A percentile compares a stretch with the other conserved stretches of the same genome.
These are phyloP conservation scores for Fusarium poae DNA, from an alignment of 2,329 filamentous ascomycete species.

Conservation along the genomic window DNA sequence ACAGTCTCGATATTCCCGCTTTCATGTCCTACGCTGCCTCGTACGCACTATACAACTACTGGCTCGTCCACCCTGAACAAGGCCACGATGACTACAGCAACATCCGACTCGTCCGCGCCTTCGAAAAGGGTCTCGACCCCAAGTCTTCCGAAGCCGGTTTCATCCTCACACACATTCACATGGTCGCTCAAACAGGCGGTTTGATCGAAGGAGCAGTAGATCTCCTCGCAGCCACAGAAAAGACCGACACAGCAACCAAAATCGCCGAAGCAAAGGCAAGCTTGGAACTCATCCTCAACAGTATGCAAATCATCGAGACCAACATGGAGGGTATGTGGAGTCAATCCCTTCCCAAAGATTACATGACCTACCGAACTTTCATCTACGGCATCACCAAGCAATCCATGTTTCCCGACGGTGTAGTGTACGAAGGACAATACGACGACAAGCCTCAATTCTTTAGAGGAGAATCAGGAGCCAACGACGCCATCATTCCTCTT, in stretches of 20 bases:
- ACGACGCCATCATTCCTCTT: slow-evolving; percentile 93
- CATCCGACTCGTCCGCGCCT: slow-evolving; percentile 88
- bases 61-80: slow-evolving; percentile 65
- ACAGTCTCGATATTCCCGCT: slow-evolving; percentile 34
- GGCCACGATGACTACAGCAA: slow-evolving; percentile 73
- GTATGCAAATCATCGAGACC: slow-evolving; percentile 75
- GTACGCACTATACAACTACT: slow-evolving; percentile 78
- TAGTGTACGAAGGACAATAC: slow-evolving; percentile 87
- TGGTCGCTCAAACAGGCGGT: slow-evolving; percentile 87
- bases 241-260: slow-evolving; percentile 14
- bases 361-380: slow-evolving; percentile 93
- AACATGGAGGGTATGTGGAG: slow-evolving; percentile 95
- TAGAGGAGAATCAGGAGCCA: slow-evolving; percentile 92
- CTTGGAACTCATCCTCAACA: slow-evolving; percentile 70
- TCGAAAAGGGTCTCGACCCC: slow-evolving; percentile 89
- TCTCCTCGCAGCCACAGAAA: slow-evolving; percentile 62
- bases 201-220: slow-evolving; percentile 80
- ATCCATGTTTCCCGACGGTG: slow-evolving; percentile 93
- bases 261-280: slow-evolving; percentile 71
- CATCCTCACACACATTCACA: slow-evolving; percentile 94
- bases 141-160: slow-evolving; percentile 93
- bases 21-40: slow-evolving; percentile 66
- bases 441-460: slow-evolving; percentile 79
- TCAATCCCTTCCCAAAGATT: slow-evolving; percentile 84
- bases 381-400: slow-evolving; percentile 96